A percentile compares a stretch with the other conserved stretches of the same genome.
Evolutionary conservation across 2,329 filamentous ascomycete genomes (phyloP).

Genomic region (Epichloe elymi): DNA sequence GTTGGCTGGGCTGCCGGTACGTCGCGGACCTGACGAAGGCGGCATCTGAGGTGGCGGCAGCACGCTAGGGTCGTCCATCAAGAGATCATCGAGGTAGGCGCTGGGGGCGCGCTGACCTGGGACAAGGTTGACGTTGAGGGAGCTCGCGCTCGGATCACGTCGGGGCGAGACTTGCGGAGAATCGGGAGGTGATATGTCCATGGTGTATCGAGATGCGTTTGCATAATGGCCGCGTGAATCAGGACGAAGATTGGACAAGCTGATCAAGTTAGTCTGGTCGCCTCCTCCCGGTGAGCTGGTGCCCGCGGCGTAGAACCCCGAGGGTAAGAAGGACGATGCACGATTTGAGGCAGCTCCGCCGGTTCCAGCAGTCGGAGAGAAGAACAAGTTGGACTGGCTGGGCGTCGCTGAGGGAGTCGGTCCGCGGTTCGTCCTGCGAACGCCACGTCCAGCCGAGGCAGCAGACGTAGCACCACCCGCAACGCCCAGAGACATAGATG

Average conservation of each 20-base stretch:
- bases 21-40: slow-evolving; percentile 8
- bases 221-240: slow-evolving; percentile 39
- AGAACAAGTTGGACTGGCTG: slow-evolving; percentile 69
- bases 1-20: slow-evolving; percentile 12
- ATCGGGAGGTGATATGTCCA: slow-evolving; percentile 45
- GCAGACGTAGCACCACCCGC: slow-evolving; percentile 14
- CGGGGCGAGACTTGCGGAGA: slow-evolving; percentile 44
- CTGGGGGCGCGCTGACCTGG: slow-evolving; percentile 66
- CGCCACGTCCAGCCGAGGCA: slow-evolving; percentile 32
- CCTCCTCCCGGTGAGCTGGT: slow-evolving; percentile 34
- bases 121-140: slow-evolving; percentile 43
- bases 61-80: slow-evolving; percentile 55
- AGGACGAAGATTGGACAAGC: slow-evolving; percentile 46
- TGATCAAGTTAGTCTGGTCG: slow-evolving; percentile 41
- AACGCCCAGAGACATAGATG: slow-evolving; percentile 34
- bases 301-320: slow-evolving; percentile 78
- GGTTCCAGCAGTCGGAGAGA: slow-evolving; percentile 70
- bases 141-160: slow-evolving; percentile 48
- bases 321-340: slow-evolving; percentile 70
- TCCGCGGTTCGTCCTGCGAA: slow-evolving; percentile 38
- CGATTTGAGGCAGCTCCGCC: slow-evolving; percentile 49
- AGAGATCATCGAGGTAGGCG: slow-evolving; percentile 79
- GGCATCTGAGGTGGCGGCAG: slow-evolving; percentile 33
- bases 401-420: slow-evolving; percentile 41
- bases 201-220: slow-evolving; percentile 26